Base-by-base conservation (phyloP, 345 rosid species). In the Cochlearia excelsa region DNA sequence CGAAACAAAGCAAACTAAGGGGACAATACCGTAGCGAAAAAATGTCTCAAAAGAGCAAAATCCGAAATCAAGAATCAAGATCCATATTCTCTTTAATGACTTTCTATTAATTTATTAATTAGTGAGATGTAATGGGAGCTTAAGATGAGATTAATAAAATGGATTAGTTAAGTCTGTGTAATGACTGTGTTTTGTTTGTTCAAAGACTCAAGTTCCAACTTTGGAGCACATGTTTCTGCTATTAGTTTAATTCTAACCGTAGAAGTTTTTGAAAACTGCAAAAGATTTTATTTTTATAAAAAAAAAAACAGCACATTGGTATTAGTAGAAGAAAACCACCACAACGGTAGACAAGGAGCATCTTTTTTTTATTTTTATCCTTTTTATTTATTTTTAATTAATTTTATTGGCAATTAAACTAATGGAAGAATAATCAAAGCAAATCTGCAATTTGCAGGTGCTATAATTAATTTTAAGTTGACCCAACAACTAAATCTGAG, bases 281-380 rank as follows among this genome's bases (percentile, higher is more conserved):
- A 82, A 63, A 16, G 23, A 16, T 16, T 16, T 16, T 16, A 16
- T 0, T 3, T 34, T 67, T 6, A 4, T 7, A 43, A 34, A 28
- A 29, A 37, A 72, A 76, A 82, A 81, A 85, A 85, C 96, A 88
- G 87, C 94, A 86, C 86, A 87, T 82, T 39, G 85, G 78, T 61
- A 78, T 84, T 73, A 88, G 91, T 78, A 77, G 80, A 76, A 77
- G 51, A 62, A 59, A 81, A 82, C 80, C 85, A 74, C 80, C 87
- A 74, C 78, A 84, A 77, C 78, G 70, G 80, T 77, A 77, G 96
- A 82, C 90, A 88, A 65, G 62, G 78, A 79, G 96, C 82, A 88
- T 88, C 90, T 81, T 63, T 50, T 69, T 72, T 66, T 55, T 37
- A 43, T 46, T 59, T 46, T 55, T 44, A 30, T 79, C 77, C 73